Percentiles rank a stretch among this genome's conserved stretches.
Evolutionary conservation across 495 filamentous ascomycete species (phyloP).

Genomic region (Neurospora africana): DNA sequence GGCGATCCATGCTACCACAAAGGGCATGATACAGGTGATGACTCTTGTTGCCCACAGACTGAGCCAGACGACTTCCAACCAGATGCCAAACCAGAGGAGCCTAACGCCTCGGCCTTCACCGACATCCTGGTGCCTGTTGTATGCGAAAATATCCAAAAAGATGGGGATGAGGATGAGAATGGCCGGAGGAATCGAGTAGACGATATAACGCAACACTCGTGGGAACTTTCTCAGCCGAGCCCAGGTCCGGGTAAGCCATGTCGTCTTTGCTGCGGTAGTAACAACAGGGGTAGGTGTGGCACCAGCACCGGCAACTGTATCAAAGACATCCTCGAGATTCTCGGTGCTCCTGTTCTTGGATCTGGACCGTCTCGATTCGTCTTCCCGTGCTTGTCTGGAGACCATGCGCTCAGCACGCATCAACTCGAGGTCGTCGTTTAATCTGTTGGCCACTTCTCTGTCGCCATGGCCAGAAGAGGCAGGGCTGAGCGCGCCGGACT

Average conservation of each 20-base stretch:
- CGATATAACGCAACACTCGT: conserved; percentile 71
- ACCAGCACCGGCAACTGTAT: conserved; percentile 41
- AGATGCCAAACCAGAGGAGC: conserved; percentile 86
- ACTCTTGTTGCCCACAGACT: conserved; percentile 80
- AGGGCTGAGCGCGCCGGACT: conserved; percentile 6
- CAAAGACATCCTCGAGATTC: conserved; percentile 72
- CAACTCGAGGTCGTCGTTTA: conserved; percentile 79
- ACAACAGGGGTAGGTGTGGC: conserved; percentile 36
- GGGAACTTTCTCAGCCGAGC: conserved; percentile 57
- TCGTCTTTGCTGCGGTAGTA: conserved; percentile 53
- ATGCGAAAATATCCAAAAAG: conserved; percentile 61
- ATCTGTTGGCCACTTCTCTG: conserved; percentile 55
- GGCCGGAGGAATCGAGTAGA: conserved; percentile 72
- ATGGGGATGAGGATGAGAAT: conserved; percentile 70
- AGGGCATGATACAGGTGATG: conserved; percentile 64
- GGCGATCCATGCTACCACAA: conserved; percentile 50
- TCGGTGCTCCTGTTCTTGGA: conserved; percentile 29
- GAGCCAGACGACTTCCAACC: conserved; percentile 89
- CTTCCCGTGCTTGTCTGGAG: conserved; percentile 36
- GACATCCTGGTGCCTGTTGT: conserved; percentile 30
- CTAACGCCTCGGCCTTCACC: conserved; percentile 66
- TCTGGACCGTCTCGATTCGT: conserved; percentile 26
- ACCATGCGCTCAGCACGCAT: conserved; percentile 72
- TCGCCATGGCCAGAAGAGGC: conserved; percentile 6
- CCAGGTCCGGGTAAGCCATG: conserved; percentile 44